Conservation (phyloP, 768 basidiomycete genomes). For the Thelephora aurantiotincta region DNA sequence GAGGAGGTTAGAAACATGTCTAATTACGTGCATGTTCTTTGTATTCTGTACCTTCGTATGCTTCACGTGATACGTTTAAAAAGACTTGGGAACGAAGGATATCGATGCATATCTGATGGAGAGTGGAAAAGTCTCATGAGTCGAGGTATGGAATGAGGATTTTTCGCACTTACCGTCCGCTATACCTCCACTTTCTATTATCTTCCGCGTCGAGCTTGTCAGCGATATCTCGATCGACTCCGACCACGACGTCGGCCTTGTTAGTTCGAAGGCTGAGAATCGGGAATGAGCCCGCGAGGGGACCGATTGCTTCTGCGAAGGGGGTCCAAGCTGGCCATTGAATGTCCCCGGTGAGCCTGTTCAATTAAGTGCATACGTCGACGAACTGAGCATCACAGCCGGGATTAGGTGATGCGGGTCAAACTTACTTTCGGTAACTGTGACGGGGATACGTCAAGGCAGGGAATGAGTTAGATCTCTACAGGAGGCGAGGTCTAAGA, state of each 20-base stretch:
- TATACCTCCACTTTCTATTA: too few relatives aligned
- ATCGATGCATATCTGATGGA: too few relatives aligned
- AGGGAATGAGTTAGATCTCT: neutral
- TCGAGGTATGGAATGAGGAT: neutral
- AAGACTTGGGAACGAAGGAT: too few relatives aligned
- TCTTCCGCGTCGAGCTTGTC: too few relatives aligned
- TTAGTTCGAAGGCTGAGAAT: slow-evolving; percentile 80
- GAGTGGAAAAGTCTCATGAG: too few relatives aligned
- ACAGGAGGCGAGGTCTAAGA: neutral
- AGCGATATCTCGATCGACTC: neutral
- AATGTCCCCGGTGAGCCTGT: too few relatives aligned
- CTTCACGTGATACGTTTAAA: too few relatives aligned
- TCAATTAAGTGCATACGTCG: slow-evolving; percentile 61
- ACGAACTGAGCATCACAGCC: slow-evolving; percentile 1
- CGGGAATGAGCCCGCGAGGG: slow-evolving; percentile 66
- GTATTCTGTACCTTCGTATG: too few relatives aligned
- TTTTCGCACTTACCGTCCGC: too few relatives aligned
- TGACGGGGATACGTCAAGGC: slow-evolving; percentile 1
- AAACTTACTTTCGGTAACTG: slow-evolving; percentile 72
- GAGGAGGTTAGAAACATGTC: too few relatives aligned
- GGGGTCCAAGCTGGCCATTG: slow-evolving; percentile 75
- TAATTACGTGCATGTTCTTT: too few relatives aligned
- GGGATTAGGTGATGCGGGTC: neutral
- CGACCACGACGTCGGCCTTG: slow-evolving; percentile 26
- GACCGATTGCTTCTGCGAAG: slow-evolving; percentile 63